A percentile compares a stretch with the other conserved stretches of the same genome.
Conservation (phyloP, 2,329 filamentous ascomycete genomes). For the Grosmannia huntii region DNA sequence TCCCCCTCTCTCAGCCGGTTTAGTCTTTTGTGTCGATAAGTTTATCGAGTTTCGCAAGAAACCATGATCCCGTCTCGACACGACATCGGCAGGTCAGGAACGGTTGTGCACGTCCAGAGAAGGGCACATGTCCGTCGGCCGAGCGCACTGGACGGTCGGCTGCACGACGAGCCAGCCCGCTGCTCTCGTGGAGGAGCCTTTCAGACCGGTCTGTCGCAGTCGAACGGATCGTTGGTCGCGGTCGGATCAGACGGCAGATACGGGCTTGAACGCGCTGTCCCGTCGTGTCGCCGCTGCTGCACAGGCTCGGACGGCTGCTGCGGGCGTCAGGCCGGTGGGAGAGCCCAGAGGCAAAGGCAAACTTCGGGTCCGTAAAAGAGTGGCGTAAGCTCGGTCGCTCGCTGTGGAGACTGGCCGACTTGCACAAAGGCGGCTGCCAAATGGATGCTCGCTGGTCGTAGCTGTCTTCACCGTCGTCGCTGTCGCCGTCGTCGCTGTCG, state of each 20-base stretch:
- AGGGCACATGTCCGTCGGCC: neutral
- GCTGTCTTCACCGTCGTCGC: neutral
- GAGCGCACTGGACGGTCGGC: too few relatives aligned
- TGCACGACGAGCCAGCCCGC: too few relatives aligned
- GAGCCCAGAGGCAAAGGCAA: neutral
- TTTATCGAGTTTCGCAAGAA: neutral
- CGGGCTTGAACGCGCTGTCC: neutral
- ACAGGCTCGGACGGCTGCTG: neutral
- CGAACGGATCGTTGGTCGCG: neutral
- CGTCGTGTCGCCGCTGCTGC: neutral
- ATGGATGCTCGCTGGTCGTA: neutral
- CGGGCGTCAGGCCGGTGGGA: neutral
- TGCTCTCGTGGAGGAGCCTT: neutral
- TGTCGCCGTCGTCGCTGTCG: neutral
- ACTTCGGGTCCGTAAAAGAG: neutral
- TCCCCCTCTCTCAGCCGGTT: neutral
- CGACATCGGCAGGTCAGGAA: conserved; percentile 17
- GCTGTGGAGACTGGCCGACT: neutral
- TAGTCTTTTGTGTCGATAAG: neutral
- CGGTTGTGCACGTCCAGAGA: neutral
- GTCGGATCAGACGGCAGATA: neutral
- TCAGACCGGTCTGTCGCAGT: neutral
- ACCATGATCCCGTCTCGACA: conserved; percentile 1
- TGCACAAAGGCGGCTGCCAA: neutral
- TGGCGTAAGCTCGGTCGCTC: neutral